Evolutionary conservation across 2,329 filamentous ascomycete genomes (phyloP), one percentile per base, ranked within the genome.

Genomic region (Phyllosticta capitalensis): DNA sequence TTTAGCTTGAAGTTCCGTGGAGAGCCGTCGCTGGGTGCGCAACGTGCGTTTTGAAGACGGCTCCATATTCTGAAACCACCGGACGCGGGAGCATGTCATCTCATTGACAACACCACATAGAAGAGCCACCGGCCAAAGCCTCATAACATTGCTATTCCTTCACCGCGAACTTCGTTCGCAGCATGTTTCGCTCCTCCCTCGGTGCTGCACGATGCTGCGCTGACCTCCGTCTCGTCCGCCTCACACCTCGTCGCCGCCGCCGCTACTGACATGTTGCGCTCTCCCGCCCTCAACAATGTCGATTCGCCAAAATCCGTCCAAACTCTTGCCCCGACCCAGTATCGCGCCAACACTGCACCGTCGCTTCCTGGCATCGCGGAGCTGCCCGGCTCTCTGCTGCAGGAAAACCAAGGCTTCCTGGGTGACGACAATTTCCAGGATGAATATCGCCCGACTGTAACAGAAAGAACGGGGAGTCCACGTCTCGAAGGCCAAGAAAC

Each of bases 201-300:
- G 48, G 63, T 65, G 55, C 64, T 64, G 54, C 68, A 71, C 59
- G 67, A 69, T 67, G 65, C 63, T 49, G 64, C 64, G 55, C 62
- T 67, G 55, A 58, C 49, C 38, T 62, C 60, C n/a, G 62, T 64
- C 63, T 66, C 64, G 59, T 69, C 69, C 45, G 65, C 68, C 55
- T 69, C 67, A 52, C 71, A 68, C 67, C 65, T 78, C 49, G 69
- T 76, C 62, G 68, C 70, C 30, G 71, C 52, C 14, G 70, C 19
- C 26, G 71, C 76, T 64, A 76, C 74, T 66, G 75, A 75, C 58
- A 72, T 75, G 66, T 67, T 77, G 24, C 71, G 71, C 48, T 76
- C 74, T 19, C 74, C 75, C 56, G 68, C 67, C 64, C 69, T 65
- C 66, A 73, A 65, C 71, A 71, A 61, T 67, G 72, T 56, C 64